A percentile compares a stretch with the other conserved stretches of the same genome.
phyloP scores from a whole-genome alignment of 148 eudicot species.

The Diospyros lotus region DNA sequence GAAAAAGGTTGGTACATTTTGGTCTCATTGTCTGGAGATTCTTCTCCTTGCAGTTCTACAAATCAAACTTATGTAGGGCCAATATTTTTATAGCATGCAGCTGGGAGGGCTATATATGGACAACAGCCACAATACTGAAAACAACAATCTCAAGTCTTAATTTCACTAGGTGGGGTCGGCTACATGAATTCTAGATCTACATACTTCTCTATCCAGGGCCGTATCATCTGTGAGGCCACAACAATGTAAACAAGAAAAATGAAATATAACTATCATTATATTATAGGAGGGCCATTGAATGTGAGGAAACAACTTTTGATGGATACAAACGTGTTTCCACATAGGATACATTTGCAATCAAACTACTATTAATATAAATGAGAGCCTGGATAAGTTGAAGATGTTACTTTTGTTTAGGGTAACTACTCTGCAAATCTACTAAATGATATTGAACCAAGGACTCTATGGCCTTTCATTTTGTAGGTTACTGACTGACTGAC shows the following conservation, averaged over 20 bases:
- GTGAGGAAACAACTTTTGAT: too few species aligned
- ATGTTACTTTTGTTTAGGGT: background rate
- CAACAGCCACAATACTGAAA: background rate
- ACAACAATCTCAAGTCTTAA: background rate
- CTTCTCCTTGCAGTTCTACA: conserved; percentile 1
- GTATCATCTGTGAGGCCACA: background rate
- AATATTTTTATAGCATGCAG: background rate
- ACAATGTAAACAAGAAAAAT: too few species aligned
- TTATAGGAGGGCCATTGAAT: too few species aligned
- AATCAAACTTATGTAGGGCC: background rate
- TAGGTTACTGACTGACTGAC: background rate
- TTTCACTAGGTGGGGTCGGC: too few species aligned
- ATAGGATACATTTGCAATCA: too few species aligned
- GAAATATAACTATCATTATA: too few species aligned
- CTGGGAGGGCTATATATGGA: background rate
- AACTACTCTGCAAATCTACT: background rate
- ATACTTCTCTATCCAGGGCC: too few species aligned
- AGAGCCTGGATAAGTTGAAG: too few species aligned
- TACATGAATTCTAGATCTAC: too few species aligned
- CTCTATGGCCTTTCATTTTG: background rate
- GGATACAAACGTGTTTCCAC: too few species aligned
- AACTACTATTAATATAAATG: too few species aligned
- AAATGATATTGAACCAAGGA: background rate
- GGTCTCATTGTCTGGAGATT: background rate
- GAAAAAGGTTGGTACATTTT: conserved; percentile 56